Conservation (phyloP, 2,329 filamentous ascomycete species). For the Mycogone perniciosa region DNA sequence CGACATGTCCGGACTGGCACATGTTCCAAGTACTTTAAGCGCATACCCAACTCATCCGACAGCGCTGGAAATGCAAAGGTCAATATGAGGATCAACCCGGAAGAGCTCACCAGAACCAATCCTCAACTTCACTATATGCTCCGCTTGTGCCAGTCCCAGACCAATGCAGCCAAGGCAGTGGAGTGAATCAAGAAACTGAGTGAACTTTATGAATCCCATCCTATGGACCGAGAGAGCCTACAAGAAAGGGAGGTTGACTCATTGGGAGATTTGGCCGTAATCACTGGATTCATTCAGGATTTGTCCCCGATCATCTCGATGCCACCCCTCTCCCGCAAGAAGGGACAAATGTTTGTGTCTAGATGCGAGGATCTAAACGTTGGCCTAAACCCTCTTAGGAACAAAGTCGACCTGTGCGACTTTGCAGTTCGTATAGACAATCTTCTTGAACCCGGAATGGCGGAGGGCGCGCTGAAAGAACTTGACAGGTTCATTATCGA, state of each 20-base stretch:
- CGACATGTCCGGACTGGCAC: conserved; percentile 31
- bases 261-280: conserved; percentile 31
- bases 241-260: conserved; percentile 27
- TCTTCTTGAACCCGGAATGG: conserved; percentile 34
- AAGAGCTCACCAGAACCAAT: conserved; percentile 30
- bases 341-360: conserved; percentile 32
- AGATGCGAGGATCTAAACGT: conserved; percentile 27
- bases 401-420: conserved; percentile 32
- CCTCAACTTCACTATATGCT: conserved; percentile 39
- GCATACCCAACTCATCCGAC: conserved; percentile 30
- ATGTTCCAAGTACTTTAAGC: conserved; percentile 37
- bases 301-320: conserved; percentile 28
- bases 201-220: conserved; percentile 29
- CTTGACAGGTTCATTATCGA: conserved; percentile 33
- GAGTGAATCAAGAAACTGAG: conserved; percentile 37
- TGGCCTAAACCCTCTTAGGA: conserved; percentile 34
- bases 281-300: conserved; percentile 34
- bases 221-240: conserved; percentile 29
- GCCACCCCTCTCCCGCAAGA: conserved; percentile 34
- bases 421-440: conserved; percentile 37
- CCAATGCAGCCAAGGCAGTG: conserved; percentile 27
- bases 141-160: conserved; percentile 36
- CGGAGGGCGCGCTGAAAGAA: conserved; percentile 26
- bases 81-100: conserved; percentile 35
- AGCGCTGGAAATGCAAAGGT: conserved; percentile 31